Conservation (phyloP, 352 stramenopile species). For the Salisapilia sapeloensis region DNA sequence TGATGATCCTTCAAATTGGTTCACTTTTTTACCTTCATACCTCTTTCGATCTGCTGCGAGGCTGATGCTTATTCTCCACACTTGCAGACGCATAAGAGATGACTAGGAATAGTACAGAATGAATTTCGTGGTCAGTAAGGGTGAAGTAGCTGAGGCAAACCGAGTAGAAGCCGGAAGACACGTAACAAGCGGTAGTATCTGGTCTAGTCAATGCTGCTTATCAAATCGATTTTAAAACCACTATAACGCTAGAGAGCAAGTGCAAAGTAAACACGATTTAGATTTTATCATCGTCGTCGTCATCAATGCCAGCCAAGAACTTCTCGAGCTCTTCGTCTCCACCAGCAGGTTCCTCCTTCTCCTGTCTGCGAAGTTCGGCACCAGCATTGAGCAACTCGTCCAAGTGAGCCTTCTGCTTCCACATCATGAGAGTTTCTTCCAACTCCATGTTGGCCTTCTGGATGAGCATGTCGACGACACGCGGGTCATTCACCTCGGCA, state of each 20-base stretch:
- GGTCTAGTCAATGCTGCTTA: no score
- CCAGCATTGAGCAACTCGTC: slow-evolving; percentile 63
- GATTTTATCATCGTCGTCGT: slow-evolving; percentile 56
- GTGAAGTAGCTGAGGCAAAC: no score
- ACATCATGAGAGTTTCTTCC: slow-evolving; percentile 95
- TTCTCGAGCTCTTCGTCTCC: slow-evolving; percentile 57
- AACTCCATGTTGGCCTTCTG: slow-evolving; percentile 97
- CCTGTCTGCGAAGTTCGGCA: slow-evolving; percentile 21
- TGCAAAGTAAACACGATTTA: neutral
- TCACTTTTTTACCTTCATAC: no score
- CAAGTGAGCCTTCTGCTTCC: slow-evolving; percentile 96
- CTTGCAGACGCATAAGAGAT: no score
- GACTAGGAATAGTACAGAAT: no score
- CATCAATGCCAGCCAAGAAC: slow-evolving; percentile 57
- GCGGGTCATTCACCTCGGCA: slow-evolving; percentile 86
- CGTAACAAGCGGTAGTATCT: no score
- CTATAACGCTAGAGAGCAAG: slow-evolving; percentile 6
- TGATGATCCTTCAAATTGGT: no score
- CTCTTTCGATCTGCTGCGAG: no score
- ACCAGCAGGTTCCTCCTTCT: slow-evolving; percentile 20
- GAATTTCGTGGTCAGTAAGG: no score
- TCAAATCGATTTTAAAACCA: no score
- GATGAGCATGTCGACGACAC: slow-evolving; percentile 91
- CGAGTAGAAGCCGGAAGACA: no score
- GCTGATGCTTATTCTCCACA: no score